Percentiles rank a stretch among this genome's conserved stretches.
These are phyloP conservation scores for Glebionis coronaria DNA, from an alignment of 129 eudicot genomes.

Conservation along the genomic window DNA sequence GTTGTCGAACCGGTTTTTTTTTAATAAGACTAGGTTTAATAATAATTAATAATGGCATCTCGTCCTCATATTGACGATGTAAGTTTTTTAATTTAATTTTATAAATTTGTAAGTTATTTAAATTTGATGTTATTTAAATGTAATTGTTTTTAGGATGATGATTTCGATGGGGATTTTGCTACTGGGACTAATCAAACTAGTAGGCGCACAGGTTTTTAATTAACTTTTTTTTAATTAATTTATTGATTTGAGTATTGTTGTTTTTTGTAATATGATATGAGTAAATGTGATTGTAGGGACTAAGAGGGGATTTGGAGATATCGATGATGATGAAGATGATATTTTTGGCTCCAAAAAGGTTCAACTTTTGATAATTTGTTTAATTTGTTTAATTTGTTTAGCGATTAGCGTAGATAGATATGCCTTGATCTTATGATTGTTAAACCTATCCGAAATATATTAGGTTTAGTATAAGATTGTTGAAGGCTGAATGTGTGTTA, in stretches of 20 bases:
- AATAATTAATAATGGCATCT: conserved; percentile 53
- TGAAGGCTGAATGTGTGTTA: too few relatives aligned
- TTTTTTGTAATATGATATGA: not conserved
- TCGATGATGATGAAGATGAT: conserved; percentile 90
- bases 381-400: not conserved
- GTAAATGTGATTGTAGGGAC: conserved; percentile 40
- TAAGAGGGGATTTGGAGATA: conserved; percentile 79
- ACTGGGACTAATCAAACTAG: conserved; percentile 41
- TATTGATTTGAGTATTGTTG: too few relatives aligned
- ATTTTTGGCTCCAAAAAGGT: conserved; percentile 82
- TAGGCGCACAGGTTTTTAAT: conserved; percentile 56
- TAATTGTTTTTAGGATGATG: conserved; percentile 59
- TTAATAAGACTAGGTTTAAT: not conserved
- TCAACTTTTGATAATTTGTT: not conserved
- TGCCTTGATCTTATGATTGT: too few relatives aligned
- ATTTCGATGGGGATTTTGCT: conserved; percentile 83
- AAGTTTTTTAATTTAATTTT: conserved; percentile 23
- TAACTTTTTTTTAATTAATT: too few relatives aligned
- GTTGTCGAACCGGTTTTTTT: too few relatives aligned
- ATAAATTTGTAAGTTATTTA: too few relatives aligned
- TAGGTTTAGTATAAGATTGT: too few relatives aligned
- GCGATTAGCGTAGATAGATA: too few relatives aligned
- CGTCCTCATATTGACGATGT: conserved; percentile 60
- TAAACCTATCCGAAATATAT: too few relatives aligned
- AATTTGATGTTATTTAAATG: not conserved